Evolutionary conservation across 2,329 filamentous ascomycete species (phyloP).

Genomic region (Daldinia sp.): DNA sequence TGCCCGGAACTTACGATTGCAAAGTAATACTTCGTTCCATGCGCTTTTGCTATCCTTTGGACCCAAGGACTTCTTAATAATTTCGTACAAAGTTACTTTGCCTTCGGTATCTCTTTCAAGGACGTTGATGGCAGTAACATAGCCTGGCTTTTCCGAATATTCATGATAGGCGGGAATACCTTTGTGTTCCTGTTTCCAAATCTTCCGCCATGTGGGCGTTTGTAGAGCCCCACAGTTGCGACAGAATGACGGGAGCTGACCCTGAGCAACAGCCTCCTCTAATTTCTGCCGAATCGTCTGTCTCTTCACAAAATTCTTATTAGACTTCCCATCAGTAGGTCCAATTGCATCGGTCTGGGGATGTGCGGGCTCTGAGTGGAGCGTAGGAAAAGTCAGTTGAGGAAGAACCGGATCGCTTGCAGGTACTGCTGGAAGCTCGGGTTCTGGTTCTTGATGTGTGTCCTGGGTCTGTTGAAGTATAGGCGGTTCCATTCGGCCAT

Average conservation of each 20-base stretch:
- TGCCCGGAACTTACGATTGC: slow-evolving; percentile 74
- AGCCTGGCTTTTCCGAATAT: slow-evolving; percentile 75
- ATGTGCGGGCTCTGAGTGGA: slow-evolving; percentile 51
- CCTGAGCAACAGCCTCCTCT: slow-evolving; percentile 73
- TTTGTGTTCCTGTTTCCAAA: slow-evolving; percentile 79
- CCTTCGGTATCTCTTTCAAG: slow-evolving; percentile 69
- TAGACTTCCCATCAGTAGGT: slow-evolving; percentile 53
- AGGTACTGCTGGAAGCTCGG: slow-evolving; percentile 49
- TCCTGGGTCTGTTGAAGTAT: slow-evolving; percentile 33
- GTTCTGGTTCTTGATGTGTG: slow-evolving; percentile 42
- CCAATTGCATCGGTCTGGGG: slow-evolving; percentile 54
- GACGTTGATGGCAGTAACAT: slow-evolving; percentile 77
- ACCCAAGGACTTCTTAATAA: slow-evolving; percentile 78
- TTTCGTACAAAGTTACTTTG: slow-evolving; percentile 71
- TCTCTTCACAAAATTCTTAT: slow-evolving; percentile 73
- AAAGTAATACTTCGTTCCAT: slow-evolving; percentile 80
- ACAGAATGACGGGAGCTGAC: slow-evolving; percentile 88
- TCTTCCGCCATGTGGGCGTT: slow-evolving; percentile 94
- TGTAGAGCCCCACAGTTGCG: slow-evolving; percentile 94
- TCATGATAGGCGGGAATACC: slow-evolving; percentile 76
- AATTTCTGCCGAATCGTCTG: slow-evolving; percentile 66
- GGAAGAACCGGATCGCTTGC: slow-evolving; percentile 57
- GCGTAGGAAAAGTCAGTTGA: slow-evolving; percentile 44
- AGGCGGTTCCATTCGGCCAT: slow-evolving; percentile 37
- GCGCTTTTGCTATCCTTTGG: slow-evolving; percentile 68